Evolutionary conservation across 2,329 filamentous ascomycete species (phyloP).

Genomic region (Microdochium trichocladiopsis): DNA sequence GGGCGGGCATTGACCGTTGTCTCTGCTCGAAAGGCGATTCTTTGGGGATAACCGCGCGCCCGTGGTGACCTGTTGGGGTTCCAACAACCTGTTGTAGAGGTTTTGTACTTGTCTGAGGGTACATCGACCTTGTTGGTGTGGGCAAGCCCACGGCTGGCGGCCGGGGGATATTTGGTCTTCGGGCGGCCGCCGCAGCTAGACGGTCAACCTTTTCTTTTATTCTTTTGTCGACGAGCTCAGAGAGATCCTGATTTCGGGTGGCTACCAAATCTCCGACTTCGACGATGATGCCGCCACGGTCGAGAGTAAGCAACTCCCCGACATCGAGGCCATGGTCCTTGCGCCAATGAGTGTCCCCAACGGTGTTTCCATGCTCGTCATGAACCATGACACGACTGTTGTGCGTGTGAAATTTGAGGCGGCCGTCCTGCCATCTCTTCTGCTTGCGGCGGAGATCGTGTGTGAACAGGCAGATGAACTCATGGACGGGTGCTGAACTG

Average conservation of each 20-base stretch:
- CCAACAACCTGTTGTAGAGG: conserved; percentile 55
- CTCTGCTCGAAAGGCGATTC: conserved; percentile 62
- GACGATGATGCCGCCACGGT: conserved; percentile 68
- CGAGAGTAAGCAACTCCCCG: conserved; percentile 75
- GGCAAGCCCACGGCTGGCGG: conserved; percentile 12
- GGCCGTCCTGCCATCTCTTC: conserved; percentile 91
- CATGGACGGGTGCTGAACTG: conserved; percentile 65
- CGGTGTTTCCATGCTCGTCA: conserved; percentile 69
- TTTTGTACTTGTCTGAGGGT: neutral
- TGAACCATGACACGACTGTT: conserved; percentile 90
- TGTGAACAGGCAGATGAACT: conserved; percentile 82
- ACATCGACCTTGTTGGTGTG: conserved; percentile 1
- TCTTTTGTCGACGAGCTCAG: conserved; percentile 66
- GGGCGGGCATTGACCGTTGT: conserved; percentile 23
- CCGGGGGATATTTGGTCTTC: conserved; percentile 19
- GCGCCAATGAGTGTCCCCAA: conserved; percentile 81
- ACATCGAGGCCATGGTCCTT: conserved; percentile 62
- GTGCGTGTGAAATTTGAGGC: conserved; percentile 81
- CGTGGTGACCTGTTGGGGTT: conserved; percentile 55
- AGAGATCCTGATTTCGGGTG: conserved; percentile 68
- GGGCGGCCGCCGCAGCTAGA: conserved; percentile 35
- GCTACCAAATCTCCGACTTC: conserved; percentile 74
- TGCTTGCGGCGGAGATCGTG: conserved; percentile 79
- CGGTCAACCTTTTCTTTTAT: conserved; percentile 47
- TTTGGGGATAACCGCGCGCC: conserved; percentile 48